phyloP scores from a whole-genome alignment of 2,329 filamentous ascomycete genomes.

The Sporothrix pseudoabietina region DNA sequence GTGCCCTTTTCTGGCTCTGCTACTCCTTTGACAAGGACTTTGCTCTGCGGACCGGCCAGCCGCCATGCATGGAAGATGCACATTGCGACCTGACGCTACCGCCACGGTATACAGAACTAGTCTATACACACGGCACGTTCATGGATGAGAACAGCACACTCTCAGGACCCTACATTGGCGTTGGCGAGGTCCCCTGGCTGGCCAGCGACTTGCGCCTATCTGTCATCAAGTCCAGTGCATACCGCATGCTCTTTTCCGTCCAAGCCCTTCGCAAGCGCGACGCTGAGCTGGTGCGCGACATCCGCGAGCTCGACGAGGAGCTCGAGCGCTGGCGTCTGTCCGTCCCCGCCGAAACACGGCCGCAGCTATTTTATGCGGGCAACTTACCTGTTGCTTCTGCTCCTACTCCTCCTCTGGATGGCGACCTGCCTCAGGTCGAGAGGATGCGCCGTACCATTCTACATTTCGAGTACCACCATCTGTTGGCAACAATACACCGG shows the following conservation, averaged over 20 bases:
- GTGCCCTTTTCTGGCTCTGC: conserved; percentile 57
- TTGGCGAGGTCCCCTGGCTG: neutral
- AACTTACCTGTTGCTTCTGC: no score
- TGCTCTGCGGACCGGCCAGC: conserved; percentile 55
- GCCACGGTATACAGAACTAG: neutral
- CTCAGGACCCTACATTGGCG: neutral
- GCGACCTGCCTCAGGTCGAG: neutral
- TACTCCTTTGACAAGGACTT: conserved; percentile 61
- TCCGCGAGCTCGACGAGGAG: conserved; percentile 59
- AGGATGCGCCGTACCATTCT: conserved; percentile 34
- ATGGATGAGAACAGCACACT: neutral
- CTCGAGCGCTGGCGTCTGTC: conserved; percentile 58
- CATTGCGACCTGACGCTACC: conserved; percentile 57
- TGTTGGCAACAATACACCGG: conserved; percentile 58
- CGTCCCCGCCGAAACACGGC: conserved; percentile 49
- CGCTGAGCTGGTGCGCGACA: conserved; percentile 56
- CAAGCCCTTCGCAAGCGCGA: conserved; percentile 53
- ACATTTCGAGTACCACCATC: conserved; percentile 57
- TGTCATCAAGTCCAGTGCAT: neutral
- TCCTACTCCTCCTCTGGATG: neutral
- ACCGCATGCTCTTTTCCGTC: conserved; percentile 52
- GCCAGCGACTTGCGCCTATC: neutral
- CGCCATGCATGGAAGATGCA: conserved; percentile 53
- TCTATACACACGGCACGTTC: neutral
- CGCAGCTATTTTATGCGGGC: conserved; percentile 42